Conservation (phyloP, 2,329 filamentous ascomycete species). For the Drechslerella dactyloides region DNA sequence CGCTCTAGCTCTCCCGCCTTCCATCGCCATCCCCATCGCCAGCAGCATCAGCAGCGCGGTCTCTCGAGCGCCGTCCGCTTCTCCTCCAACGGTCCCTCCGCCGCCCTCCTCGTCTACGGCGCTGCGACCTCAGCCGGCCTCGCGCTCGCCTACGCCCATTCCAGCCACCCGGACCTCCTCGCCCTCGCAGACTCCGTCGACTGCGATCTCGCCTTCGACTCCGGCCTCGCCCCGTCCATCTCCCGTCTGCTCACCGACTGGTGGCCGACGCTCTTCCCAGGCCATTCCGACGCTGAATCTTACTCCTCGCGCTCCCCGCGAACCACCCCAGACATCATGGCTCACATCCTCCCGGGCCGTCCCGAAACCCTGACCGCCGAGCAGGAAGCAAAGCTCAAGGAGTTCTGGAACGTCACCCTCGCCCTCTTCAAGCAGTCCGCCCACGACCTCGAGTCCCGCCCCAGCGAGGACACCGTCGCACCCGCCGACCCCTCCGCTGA, state of each 20-base stretch:
- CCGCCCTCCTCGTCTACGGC: background rate
- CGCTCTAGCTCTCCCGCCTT: background rate
- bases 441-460: conserved; percentile 48
- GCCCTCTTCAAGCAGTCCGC: conserved; percentile 72
- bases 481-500: conserved; percentile 6
- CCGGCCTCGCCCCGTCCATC: background rate
- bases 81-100: background rate
- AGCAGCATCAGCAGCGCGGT: no score
- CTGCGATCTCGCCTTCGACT: background rate
- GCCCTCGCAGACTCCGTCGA: background rate
- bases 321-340: conserved; percentile 57
- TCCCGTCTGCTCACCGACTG: conserved; percentile 20
- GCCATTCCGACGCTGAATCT: background rate
- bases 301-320: conserved; percentile 23
- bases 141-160: conserved; percentile 14
- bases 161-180: background rate
- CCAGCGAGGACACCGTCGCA: conserved; percentile 10
- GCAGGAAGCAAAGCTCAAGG: conserved; percentile 83
- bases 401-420: conserved; percentile 80
- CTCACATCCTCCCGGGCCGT: conserved; percentile 68
- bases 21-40: background rate
- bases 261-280: conserved; percentile 4
- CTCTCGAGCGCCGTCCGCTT: background rate
- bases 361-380: conserved; percentile 87
- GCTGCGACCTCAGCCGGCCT: conserved; percentile 23